Evolutionary conservation across 177 flowering plant genomes (phyloP).

Genomic region (Tripterygium wilfordii): DNA sequence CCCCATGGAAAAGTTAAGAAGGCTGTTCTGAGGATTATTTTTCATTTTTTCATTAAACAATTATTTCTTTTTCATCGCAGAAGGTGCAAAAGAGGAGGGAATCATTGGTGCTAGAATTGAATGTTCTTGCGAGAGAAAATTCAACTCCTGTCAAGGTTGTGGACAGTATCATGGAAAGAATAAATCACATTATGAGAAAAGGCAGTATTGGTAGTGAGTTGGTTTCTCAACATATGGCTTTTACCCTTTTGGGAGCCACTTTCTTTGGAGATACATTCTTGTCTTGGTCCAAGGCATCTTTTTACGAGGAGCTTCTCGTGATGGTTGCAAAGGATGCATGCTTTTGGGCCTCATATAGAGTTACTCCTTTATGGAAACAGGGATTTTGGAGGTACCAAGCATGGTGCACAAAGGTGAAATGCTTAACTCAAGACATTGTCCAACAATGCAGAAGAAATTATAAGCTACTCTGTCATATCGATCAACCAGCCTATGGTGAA

Average conservation of each 20-base stretch:
- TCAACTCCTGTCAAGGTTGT: slow-evolving; percentile 29
- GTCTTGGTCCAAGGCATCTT: slow-evolving; percentile 46
- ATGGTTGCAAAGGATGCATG: slow-evolving; percentile 59
- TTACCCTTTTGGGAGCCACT: slow-evolving; percentile 48
- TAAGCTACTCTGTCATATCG: slow-evolving; percentile 15
- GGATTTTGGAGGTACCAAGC: slow-evolving; percentile 56
- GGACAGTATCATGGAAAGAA: slow-evolving; percentile 35
- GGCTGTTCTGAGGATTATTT: no score
- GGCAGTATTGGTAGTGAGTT: slow-evolving; percentile 38
- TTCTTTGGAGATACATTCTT: slow-evolving; percentile 59
- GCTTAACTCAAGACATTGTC: slow-evolving; percentile 49
- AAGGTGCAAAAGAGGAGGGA: slow-evolving; percentile 51
- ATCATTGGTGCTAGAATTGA: slow-evolving; percentile 33
- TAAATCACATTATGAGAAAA: slow-evolving; percentile 20
- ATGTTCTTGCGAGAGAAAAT: slow-evolving; percentile 35
- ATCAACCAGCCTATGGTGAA: slow-evolving; percentile 6
- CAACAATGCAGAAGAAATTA: slow-evolving; percentile 26
- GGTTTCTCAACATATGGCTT: slow-evolving; percentile 58
- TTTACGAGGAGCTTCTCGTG: slow-evolving; percentile 56
- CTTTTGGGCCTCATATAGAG: slow-evolving; percentile 59
- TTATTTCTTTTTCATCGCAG: not conserved
- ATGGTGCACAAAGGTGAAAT: slow-evolving; percentile 41
- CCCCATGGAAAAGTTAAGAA: no score
- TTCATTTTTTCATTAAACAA: not conserved
- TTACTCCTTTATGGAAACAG: slow-evolving; percentile 56